These are phyloP conservation scores for Coprinellus aureogranulatus DNA, from an alignment of 768 basidiomycete species.

Conservation along the genomic window DNA sequence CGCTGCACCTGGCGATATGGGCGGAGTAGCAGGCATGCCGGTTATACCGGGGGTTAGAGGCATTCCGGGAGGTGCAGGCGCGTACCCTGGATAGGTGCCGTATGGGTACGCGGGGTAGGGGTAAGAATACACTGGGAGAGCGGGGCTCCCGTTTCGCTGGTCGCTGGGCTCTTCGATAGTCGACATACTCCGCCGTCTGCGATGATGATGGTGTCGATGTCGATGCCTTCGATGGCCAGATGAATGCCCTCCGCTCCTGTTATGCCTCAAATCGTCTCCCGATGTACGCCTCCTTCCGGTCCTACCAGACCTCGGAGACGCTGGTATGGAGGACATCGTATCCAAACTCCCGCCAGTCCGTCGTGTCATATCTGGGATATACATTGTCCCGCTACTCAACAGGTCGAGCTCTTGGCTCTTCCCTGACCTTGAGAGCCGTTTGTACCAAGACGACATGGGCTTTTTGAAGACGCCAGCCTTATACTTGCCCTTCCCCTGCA, in stretches of 20 bases:
- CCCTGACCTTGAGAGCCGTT: slow-evolving; percentile 18
- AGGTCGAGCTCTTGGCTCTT: slow-evolving; percentile 30
- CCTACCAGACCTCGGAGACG: slow-evolving; percentile 13
- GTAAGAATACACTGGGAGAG: slow-evolving; percentile 32
- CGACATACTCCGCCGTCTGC: slow-evolving; percentile 14
- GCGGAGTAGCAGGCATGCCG: slow-evolving; percentile 18
- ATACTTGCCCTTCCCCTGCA: slow-evolving; percentile 12
- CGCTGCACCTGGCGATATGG: slow-evolving; percentile 12
- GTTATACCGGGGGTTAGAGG: slow-evolving; percentile 15
- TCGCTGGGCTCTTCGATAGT: slow-evolving; percentile 13
- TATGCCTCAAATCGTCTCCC: slow-evolving; percentile 13
- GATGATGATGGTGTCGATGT: slow-evolving; percentile 20
- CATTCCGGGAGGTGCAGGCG: slow-evolving; percentile 6
- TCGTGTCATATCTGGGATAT: slow-evolving; percentile 12
- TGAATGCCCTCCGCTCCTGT: slow-evolving; percentile 14
- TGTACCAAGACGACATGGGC: slow-evolving; percentile 36
- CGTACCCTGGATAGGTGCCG: slow-evolving; percentile 7
- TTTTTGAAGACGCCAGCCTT: slow-evolving; percentile 16
- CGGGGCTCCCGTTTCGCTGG: slow-evolving; percentile 9
- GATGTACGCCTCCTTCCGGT: slow-evolving; percentile 2
- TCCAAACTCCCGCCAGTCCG: slow-evolving; percentile 20
- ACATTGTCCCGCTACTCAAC: slow-evolving; percentile 26
- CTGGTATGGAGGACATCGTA: slow-evolving; percentile 16
- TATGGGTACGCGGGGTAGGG: slow-evolving; percentile 26
- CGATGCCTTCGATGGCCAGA: slow-evolving; percentile 11